Evolutionary conservation across 2,329 filamentous ascomycete genomes (phyloP).

Genomic region (Cercospora beticola): DNA sequence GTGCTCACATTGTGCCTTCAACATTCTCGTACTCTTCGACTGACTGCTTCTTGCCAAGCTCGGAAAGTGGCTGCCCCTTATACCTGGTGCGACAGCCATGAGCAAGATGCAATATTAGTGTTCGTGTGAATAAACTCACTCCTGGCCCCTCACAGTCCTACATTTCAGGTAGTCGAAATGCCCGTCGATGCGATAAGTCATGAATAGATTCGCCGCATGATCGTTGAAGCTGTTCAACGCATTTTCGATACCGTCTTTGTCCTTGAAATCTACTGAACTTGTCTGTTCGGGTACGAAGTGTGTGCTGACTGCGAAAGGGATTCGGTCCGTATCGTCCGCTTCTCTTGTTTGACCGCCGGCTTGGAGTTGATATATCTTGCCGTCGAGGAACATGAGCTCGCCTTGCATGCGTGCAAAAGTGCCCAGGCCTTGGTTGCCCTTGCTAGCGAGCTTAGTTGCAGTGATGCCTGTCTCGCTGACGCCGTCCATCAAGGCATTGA

Average conservation of each 20-base stretch:
- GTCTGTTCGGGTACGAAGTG: constrained; percentile 35
- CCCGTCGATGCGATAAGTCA: constrained; percentile 38
- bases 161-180: constrained; percentile 36
- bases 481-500: constrained; percentile 48
- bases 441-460: constrained; percentile 46
- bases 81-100: constrained; percentile 19
- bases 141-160: constrained; percentile 36
- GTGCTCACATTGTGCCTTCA: constrained; percentile 39
- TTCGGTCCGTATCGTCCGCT: constrained; percentile 38
- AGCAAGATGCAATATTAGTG: not conserved
- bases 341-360: constrained; percentile 39
- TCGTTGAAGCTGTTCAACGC: constrained; percentile 31
- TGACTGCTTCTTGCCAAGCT: constrained; percentile 43
- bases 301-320: constrained; percentile 44
- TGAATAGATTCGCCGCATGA: constrained; percentile 36
- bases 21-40: constrained; percentile 41
- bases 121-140: constrained; percentile 15
- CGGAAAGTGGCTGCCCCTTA: constrained; percentile 35
- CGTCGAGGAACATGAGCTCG: constrained; percentile 47
- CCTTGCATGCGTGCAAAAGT: constrained; percentile 48
- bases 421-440: constrained; percentile 54
- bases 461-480: constrained; percentile 50
- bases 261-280: constrained; percentile 23
- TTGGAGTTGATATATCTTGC: constrained; percentile 45
- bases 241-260: constrained; percentile 33